These are phyloP conservation scores for Aciculosporium take DNA, from an alignment of 2,329 filamentous ascomycete species.

Conservation along the genomic window DNA sequence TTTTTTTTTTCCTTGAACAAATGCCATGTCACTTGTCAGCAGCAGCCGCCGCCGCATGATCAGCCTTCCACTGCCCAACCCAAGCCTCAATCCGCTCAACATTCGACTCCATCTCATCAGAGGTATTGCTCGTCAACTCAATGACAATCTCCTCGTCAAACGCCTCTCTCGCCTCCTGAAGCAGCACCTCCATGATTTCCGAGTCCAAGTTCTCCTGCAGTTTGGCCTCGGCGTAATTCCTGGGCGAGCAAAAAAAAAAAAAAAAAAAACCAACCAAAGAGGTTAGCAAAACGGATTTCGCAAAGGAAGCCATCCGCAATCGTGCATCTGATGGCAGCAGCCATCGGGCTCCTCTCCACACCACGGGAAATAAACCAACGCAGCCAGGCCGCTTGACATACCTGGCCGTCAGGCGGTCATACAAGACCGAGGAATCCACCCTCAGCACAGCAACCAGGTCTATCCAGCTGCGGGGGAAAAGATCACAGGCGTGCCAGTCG, in stretches of 20 bases:
- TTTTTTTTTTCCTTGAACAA: neutral
- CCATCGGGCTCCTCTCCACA: too few species aligned
- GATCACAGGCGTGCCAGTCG: conserved; percentile 95
- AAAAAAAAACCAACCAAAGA: too few species aligned
- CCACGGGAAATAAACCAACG: too few species aligned
- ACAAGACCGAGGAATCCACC: conserved; percentile 65
- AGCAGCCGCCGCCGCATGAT: conserved; percentile 3
- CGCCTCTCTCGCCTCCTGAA: conserved; percentile 77
- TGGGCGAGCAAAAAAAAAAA: conserved; percentile 17
- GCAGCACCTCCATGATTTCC: conserved; percentile 91
- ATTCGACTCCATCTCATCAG: conserved; percentile 79
- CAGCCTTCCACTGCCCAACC: conserved; percentile 62
- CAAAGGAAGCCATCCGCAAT: too few species aligned
- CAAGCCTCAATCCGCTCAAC: conserved; percentile 71
- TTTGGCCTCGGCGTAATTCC: conserved; percentile 73
- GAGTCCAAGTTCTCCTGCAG: conserved; percentile 92
- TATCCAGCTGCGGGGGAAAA: conserved; percentile 88
- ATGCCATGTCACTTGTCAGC: neutral
- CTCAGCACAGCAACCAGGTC: conserved; percentile 88
- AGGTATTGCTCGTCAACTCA: conserved; percentile 67
- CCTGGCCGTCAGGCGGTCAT: conserved; percentile 69
- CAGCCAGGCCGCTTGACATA: too few species aligned
- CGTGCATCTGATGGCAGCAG: too few species aligned
- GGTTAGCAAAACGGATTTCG: too few species aligned
- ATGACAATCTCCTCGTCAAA: conserved; percentile 83